phyloP scores from a whole-genome alignment of 2,329 filamentous ascomycete genomes.

The Pseudogymnoascus sp. region DNA sequence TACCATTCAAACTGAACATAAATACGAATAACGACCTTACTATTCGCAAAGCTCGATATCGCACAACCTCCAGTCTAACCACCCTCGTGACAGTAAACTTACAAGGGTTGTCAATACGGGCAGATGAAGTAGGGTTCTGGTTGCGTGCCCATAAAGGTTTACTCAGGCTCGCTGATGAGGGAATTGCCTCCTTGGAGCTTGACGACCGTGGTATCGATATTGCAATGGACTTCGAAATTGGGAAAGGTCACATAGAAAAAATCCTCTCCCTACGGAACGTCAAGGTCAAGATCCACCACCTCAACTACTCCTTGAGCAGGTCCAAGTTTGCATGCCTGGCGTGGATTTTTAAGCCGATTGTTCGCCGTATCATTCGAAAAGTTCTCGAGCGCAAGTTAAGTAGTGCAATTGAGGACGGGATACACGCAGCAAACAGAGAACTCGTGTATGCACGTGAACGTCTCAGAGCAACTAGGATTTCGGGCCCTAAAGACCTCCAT shows the following conservation, averaged over 20 bases:
- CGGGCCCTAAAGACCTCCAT: constrained; percentile 68
- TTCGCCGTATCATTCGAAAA: constrained; percentile 73
- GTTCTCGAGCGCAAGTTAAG: constrained; percentile 74
- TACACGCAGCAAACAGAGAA: constrained; percentile 75
- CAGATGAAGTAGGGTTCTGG: constrained; percentile 87
- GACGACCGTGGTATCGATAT: constrained; percentile 86
- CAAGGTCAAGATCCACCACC: constrained; percentile 75
- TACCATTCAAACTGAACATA: constrained; percentile 75
- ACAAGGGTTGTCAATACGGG: constrained; percentile 74
- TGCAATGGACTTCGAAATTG: constrained; percentile 75
- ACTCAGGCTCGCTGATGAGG: constrained; percentile 70
- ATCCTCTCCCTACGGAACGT: constrained; percentile 72
- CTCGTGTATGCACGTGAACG: constrained; percentile 80
- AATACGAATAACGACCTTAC: constrained; percentile 83
- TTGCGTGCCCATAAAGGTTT: constrained; percentile 71
- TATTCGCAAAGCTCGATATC: constrained; percentile 67
- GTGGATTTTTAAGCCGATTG: constrained; percentile 77
- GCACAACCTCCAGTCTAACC: constrained; percentile 57
- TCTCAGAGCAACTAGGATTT: constrained; percentile 76
- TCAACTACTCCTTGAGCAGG: constrained; percentile 69
- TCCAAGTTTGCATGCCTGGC: constrained; percentile 71
- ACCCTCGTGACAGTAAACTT: constrained; percentile 72
- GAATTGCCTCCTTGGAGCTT: constrained; percentile 77
- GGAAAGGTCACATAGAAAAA: constrained; percentile 69
- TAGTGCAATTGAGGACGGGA: constrained; percentile 58